phyloP scores from a whole-genome alignment of 805 yeast genomes.

The Sugiyamaella smithiae region DNA sequence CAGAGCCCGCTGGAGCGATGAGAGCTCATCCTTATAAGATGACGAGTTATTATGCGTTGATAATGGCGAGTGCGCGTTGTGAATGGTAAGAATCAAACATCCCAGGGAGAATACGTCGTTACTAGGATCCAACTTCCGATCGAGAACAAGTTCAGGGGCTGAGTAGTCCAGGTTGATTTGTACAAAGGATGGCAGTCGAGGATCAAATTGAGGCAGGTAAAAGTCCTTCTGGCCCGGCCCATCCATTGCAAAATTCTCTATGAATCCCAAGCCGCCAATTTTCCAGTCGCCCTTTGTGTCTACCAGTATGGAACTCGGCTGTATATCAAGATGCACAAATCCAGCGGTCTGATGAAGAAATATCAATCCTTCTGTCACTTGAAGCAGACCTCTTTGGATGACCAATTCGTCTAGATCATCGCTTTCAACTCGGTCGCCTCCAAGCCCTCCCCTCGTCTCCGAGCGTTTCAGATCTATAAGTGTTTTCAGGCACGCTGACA shows the following conservation, averaged over 20 bases:
- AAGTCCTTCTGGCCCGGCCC: slow-evolving; percentile 50
- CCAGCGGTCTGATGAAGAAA: slow-evolving; percentile 78
- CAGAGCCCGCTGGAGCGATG: slow-evolving; percentile 33
- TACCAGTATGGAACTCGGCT: slow-evolving; percentile 73
- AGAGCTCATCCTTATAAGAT: slow-evolving; percentile 46
- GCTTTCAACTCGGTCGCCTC: slow-evolving; percentile 29
- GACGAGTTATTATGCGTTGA: slow-evolving; percentile 52
- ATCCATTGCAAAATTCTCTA: slow-evolving; percentile 48
- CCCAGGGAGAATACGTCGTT: slow-evolving; percentile 88
- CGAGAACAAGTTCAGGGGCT: slow-evolving; percentile 81
- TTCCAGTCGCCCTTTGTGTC: slow-evolving; percentile 91
- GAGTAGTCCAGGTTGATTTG: slow-evolving; percentile 68
- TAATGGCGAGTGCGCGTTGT: slow-evolving; percentile 48
- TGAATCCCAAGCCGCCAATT: slow-evolving; percentile 66
- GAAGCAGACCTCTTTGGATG: slow-evolving; percentile 76
- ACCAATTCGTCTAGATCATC: slow-evolving; percentile 66
- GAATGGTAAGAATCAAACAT: slow-evolving; percentile 66
- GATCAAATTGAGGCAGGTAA: slow-evolving; percentile 67
- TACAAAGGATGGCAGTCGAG: slow-evolving; percentile 69
- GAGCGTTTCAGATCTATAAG: slow-evolving; percentile 32
- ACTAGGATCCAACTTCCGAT: slow-evolving; percentile 57
- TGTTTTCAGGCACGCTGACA: slow-evolving; percentile 53
- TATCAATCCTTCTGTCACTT: slow-evolving; percentile 70
- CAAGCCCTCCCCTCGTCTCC: not conserved
- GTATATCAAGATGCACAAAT: slow-evolving; percentile 71